These are phyloP conservation scores for Crithidia brevicula DNA, from an alignment of 208 protist genomes.

Conservation along the genomic window DNA sequence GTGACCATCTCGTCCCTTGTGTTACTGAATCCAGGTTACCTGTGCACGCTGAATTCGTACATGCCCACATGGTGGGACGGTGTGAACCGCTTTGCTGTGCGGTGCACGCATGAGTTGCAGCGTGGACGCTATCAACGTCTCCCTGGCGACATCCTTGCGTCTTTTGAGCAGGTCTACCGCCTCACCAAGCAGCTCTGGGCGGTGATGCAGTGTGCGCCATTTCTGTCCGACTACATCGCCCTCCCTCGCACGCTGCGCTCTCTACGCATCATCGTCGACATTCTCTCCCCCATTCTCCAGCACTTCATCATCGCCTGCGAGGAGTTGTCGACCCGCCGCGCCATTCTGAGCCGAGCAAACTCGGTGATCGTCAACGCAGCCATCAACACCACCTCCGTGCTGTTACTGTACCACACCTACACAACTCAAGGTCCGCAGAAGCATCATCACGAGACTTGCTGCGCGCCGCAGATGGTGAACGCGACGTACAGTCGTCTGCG, in stretches of 20 bases:
- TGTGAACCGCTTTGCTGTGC: constrained; percentile 55
- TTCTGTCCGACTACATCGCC: constrained; percentile 76
- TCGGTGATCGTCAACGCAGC: constrained; percentile 82
- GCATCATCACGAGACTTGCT: constrained; percentile 30
- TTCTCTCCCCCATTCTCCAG: constrained; percentile 79
- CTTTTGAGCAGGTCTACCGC: constrained; percentile 80
- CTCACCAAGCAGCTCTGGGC: constrained; percentile 82
- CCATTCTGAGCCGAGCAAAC: constrained; percentile 75
- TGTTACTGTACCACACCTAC: constrained; percentile 78
- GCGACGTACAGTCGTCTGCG: constrained; percentile 55
- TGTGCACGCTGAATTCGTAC: constrained; percentile 50
- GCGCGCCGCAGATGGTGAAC: constrained; percentile 38
- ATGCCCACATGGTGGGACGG: constrained; percentile 63
- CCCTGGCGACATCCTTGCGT: constrained; percentile 72
- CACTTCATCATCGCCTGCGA: constrained; percentile 86
- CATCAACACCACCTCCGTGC: constrained; percentile 55
- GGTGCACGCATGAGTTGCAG: constrained; percentile 65
- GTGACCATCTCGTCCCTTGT: constrained; percentile 64
- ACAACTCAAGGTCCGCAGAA: constrained; percentile 11
- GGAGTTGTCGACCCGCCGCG: constrained; percentile 54
- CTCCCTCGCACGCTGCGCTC: constrained; percentile 52
- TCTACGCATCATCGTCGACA: constrained; percentile 80
- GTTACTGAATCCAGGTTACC: constrained; percentile 62
- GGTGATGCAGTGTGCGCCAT: constrained; percentile 65
- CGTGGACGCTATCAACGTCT: constrained; percentile 82